phyloP scores from a whole-genome alignment of 2,329 filamentous ascomycete genomes.

The Neofusicoccum cordaticola region DNA sequence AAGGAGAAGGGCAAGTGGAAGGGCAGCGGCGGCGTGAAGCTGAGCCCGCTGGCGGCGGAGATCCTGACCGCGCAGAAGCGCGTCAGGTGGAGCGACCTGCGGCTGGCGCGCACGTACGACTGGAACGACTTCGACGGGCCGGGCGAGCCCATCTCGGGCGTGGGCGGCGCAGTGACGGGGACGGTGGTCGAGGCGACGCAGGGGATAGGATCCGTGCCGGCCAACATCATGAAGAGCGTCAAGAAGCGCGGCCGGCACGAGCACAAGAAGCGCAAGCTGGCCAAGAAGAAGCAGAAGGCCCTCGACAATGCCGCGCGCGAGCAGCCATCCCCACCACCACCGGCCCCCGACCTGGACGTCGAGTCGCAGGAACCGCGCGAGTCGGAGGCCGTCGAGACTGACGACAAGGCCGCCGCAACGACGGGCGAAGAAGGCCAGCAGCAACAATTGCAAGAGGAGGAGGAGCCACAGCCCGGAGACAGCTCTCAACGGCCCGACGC shows the following conservation, averaged over 20 bases:
- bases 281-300: conserved; percentile 21
- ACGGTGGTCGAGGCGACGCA: conserved; percentile 58
- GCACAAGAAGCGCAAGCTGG: conserved; percentile 43
- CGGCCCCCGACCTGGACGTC: too few relatives aligned
- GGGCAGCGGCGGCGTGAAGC: conserved; percentile 55
- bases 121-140: conserved; percentile 78
- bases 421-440: background rate
- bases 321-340: background rate
- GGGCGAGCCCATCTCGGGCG: conserved; percentile 68
- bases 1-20: conserved; percentile 35
- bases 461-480: background rate
- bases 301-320: background rate
- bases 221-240: conserved; percentile 57
- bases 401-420: background rate
- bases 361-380: too few relatives aligned
- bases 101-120: conserved; percentile 64
- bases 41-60: conserved; percentile 65
- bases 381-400: too few relatives aligned
- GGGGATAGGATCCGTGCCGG: conserved; percentile 64
- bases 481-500: conserved; percentile 19
- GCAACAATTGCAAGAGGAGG: background rate
- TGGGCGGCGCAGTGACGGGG: conserved; percentile 59
- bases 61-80: conserved; percentile 61
- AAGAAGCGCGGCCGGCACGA: conserved; percentile 47
- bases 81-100: conserved; percentile 61